These are phyloP conservation scores for Fagus sylvatica DNA, from an alignment of 306 rosid genomes.

Conservation along the genomic window DNA sequence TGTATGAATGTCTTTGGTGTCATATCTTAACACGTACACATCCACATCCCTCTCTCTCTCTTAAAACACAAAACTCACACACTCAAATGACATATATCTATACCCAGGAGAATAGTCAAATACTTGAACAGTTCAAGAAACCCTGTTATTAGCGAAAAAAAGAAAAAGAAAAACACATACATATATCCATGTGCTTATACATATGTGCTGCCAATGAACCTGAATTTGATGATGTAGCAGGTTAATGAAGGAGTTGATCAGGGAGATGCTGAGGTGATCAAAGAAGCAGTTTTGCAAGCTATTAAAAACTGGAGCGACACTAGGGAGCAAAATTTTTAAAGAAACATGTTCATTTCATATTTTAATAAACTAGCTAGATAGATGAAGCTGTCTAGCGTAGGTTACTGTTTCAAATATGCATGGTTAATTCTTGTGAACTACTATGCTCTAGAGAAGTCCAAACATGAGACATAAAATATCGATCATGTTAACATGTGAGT, in stretches of 20 bases:
- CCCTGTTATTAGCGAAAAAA: too few relatives aligned
- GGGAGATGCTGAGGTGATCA: conserved; percentile 38
- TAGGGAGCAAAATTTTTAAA: conserved; percentile 21
- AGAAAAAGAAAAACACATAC: background rate
- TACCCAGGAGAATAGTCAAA: background rate
- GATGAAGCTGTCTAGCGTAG: background rate
- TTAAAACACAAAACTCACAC: background rate
- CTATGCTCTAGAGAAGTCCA: background rate
- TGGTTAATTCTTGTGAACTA: background rate
- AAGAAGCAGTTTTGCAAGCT: conserved; percentile 54
- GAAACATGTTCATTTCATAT: background rate
- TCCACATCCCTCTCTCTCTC: background rate
- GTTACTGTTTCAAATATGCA: background rate
- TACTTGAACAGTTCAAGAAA: too few relatives aligned
- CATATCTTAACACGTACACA: background rate
- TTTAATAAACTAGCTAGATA: background rate
- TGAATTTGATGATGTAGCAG: conserved; percentile 29
- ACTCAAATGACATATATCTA: background rate
- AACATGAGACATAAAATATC: background rate
- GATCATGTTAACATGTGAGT: conserved; percentile 5
- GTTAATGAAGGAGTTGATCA: conserved; percentile 29
- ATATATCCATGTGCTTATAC: background rate
- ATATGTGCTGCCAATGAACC: conserved; percentile 1
- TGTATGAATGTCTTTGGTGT: background rate
- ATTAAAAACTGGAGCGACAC: conserved; percentile 56